Conservation (phyloP, 2,329 filamentous ascomycete species). For the Neofusicoccum umdonicola region DNA sequence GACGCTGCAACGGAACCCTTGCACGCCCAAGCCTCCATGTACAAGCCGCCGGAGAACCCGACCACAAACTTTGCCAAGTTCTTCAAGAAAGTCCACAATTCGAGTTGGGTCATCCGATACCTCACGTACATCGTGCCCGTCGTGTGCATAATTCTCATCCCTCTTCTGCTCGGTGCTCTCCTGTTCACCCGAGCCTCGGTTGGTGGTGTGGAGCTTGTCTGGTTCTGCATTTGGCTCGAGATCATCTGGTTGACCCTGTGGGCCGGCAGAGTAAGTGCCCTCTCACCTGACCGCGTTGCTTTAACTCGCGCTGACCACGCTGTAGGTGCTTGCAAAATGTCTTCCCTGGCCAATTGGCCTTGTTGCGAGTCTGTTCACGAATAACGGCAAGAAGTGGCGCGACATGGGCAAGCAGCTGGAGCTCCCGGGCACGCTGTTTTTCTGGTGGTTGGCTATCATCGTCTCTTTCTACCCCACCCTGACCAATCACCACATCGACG, state of each 20-base stretch:
- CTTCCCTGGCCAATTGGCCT: conserved; percentile 62
- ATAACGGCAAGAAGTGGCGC: conserved; percentile 88
- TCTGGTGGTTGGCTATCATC: conserved; percentile 87
- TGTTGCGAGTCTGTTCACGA: conserved; percentile 73
- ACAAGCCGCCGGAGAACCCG: conserved; percentile 63
- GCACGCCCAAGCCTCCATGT: conserved; percentile 64
- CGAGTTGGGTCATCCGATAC: conserved; percentile 66
- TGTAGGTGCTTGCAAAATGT: conserved; percentile 60
- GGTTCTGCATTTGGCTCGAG: conserved; percentile 95
- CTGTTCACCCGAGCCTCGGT: conserved; percentile 59
- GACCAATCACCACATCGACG: conserved; percentile 60
- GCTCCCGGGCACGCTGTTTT: conserved; percentile 78
- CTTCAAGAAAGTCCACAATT: conserved; percentile 64
- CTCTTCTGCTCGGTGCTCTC: conserved; percentile 63
- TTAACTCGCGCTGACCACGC: neutral
- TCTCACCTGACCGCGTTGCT: neutral
- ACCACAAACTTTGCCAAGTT: conserved; percentile 61
- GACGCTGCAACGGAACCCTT: conserved; percentile 66
- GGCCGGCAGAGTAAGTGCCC: conserved; percentile 58
- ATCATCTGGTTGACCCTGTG: conserved; percentile 90
- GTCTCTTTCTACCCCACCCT: conserved; percentile 84
- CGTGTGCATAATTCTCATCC: conserved; percentile 63
- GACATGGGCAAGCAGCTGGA: conserved; percentile 85
- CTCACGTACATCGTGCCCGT: conserved; percentile 69
- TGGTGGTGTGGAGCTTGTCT: conserved; percentile 75